Evolutionary conservation across 176 grass and related monocot species (phyloP), one percentile per base, ranked within the genome.

Genomic region (Cocos nucifera): DNA sequence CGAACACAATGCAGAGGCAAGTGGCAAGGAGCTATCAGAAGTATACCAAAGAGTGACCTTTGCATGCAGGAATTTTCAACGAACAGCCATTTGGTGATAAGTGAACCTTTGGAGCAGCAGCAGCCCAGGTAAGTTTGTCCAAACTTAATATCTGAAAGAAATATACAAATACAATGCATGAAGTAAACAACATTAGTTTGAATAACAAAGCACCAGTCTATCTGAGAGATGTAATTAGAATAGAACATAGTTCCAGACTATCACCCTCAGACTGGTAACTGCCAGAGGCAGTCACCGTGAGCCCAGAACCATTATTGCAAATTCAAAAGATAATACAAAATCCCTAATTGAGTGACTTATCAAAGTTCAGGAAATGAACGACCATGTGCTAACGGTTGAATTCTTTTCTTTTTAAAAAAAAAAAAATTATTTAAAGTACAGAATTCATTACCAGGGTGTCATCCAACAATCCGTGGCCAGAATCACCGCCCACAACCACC

Each of bases 21-120:
- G 26, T 71, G 7, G 69, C 64, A 85, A 67, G 70, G 51, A 54
- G 66, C 39, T 57, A 64, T 70, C 75, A 73, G 66, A 82, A 80
- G 50, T 63, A 59, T 78, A 98, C 93, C 93, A 98, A 59, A 60
- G 87, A 89, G 75, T 98, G 93, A 55, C 93, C 93, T 89, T 79
- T 92, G 75, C 87, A 98, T 15, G 87, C 66, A 58, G 73, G 84
- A 65, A 98, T 80, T 76, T 89, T 92, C 18, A 29, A 59, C 63
- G 81, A 67, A 22, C 32, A 39, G 19, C 84, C 84, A 75, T 53
- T 77, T 62, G 67, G 60, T 64, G 87, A 71, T 75, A 63, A 67
- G 49, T 66, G 75, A 67, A 88, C 73, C 76, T 80, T 97, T 23
- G 84, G 73, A 75, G 73, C 70, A 62, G 85, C 73, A 23, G 74